Percentiles rank a stretch among this genome's conserved stretches.
These are phyloP conservation scores for Phyllosticta citriasiana DNA, from an alignment of 2,329 filamentous ascomycete genomes.

Conservation along the genomic window DNA sequence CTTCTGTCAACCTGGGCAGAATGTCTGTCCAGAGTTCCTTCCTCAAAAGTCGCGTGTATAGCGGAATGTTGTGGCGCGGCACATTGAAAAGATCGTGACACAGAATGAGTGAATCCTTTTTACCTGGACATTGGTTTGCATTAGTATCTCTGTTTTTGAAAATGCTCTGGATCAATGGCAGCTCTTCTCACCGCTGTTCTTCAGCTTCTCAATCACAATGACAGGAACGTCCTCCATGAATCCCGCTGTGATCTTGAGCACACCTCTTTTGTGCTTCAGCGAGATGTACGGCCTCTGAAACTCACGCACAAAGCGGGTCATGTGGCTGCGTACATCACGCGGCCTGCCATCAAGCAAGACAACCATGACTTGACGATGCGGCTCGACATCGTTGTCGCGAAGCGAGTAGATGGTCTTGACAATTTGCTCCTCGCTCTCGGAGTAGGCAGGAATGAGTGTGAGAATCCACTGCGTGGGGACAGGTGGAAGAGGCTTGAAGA, in stretches of 20 bases:
- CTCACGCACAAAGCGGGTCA: constrained; percentile 13
- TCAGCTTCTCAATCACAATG: constrained; percentile 16
- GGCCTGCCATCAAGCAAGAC: constrained; percentile 16
- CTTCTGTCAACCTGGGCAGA: constrained; percentile 13
- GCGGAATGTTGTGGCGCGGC: constrained; percentile 13
- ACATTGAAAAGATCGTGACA: constrained; percentile 18
- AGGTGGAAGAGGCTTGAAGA: constrained; percentile 9
- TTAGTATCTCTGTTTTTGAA: not conserved
- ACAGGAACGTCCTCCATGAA: constrained; percentile 18
- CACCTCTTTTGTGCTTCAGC: constrained; percentile 14
- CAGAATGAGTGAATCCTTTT: constrained; percentile 17
- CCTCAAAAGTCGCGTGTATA: constrained; percentile 12
- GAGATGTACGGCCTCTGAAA: constrained; percentile 15
- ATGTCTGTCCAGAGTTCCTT: constrained; percentile 15
- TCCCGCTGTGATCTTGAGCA: constrained; percentile 15
- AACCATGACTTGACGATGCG: constrained; percentile 17
- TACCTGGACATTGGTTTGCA: not conserved
- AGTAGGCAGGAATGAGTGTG: constrained; percentile 16
- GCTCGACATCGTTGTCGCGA: constrained; percentile 15
- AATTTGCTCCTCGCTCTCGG: constrained; percentile 17
- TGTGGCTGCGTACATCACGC: constrained; percentile 14
- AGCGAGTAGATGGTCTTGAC: constrained; percentile 16
- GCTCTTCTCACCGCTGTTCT: constrained; percentile 11
- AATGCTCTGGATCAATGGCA: not conserved
- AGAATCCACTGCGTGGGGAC: constrained; percentile 16